These are phyloP conservation scores for Murraya paniculata DNA, from an alignment of 345 rosid genomes.

Conservation along the genomic window DNA sequence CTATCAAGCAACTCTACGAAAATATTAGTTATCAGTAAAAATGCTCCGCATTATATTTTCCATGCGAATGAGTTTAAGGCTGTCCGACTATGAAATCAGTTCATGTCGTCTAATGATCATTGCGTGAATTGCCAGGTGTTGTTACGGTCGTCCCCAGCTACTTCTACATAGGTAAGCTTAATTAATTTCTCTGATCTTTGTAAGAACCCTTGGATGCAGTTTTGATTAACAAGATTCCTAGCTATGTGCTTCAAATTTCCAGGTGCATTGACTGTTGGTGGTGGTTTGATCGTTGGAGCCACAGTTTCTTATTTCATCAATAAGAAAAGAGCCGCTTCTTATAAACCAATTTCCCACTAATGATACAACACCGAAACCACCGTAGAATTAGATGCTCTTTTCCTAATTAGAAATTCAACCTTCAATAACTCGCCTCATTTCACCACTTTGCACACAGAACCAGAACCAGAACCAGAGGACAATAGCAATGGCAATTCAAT, in stretches of 20 bases:
- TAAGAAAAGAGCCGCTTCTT: neutral
- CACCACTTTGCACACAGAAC: too few relatives aligned
- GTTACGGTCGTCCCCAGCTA: neutral
- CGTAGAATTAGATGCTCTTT: neutral
- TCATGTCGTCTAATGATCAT: neutral
- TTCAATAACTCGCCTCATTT: too few relatives aligned
- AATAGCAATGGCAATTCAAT: too few relatives aligned
- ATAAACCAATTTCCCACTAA: neutral
- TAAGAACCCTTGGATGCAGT: neutral
- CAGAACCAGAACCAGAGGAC: too few relatives aligned
- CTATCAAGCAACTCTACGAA: neutral
- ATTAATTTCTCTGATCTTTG: neutral
- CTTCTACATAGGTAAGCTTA: neutral
- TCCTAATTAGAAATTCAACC: neutral
- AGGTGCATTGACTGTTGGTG: conserved; percentile 1
- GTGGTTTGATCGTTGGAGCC: neutral
- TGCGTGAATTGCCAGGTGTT: neutral
- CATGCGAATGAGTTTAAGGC: neutral
- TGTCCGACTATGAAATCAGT: too few relatives aligned
- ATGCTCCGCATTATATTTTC: neutral
- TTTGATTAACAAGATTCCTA: neutral
- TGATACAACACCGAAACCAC: neutral
- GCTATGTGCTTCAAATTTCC: neutral
- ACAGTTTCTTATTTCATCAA: neutral
- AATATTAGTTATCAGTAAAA: neutral